Base-by-base conservation (phyloP, 148 eudicot species). In the Suaeda aralocaspica region DNA sequence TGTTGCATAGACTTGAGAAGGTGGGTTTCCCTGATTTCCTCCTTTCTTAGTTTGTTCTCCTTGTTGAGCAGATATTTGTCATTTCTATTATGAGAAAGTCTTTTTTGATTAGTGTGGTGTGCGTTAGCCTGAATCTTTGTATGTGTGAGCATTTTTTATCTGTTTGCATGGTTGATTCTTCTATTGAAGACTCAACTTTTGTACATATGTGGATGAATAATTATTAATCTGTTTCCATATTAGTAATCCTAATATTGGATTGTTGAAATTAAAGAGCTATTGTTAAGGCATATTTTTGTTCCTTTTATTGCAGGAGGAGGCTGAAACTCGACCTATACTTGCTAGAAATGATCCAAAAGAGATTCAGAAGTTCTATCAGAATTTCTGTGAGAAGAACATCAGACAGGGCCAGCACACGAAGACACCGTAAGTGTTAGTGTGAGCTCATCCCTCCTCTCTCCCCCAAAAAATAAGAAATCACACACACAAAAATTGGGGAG, bases 1-100 rank as follows among this genome's bases (percentile, higher is more conserved):
- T 91, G 66, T 77, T 91, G 68, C 91, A 82, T 78, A 89, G 90
- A 85, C 92, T 91, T 74, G 85, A 89, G 77, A 84, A 71, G 99
- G 99, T 94, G 74, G 44, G 70, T 24, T 42, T 69, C 60, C 66
- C n/a, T n/a, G n/a, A n/a, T n/a, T n/a, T n/a, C n/a, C 30, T 57
- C 28, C 29, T 26, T 70, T 71, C 25, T 19, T 64, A 19, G 75
- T 64, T 63, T 21, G 68, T 39, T 41, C 49, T 63, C 50, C 41
- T 21, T 22, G 29, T 11, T 63, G 66, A 63, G 12, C 49, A 63
- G 22, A 8, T 59, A 12, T 34, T 18, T 46, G 2, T 9, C 39
- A 22, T 61, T 49, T 28, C 0, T 61, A 31, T 30, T 66, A n/a
- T n/a, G n/a, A 9, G 18, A 25, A 24, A 46, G 60, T n/a, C 28